Conservation (phyloP, 305 asterid species). For the Petunia hybrid region DNA sequence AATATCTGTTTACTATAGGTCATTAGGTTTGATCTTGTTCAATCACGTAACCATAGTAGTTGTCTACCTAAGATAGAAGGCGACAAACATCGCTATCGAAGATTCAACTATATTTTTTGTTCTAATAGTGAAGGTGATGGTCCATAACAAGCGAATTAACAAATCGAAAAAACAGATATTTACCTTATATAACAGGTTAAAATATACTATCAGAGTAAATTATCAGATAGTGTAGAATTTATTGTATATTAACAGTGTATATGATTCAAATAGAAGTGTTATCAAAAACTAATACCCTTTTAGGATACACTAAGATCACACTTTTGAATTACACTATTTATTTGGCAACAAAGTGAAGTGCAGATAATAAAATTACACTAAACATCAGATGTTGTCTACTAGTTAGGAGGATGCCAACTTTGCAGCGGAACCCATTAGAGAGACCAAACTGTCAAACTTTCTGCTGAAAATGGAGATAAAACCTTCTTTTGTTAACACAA, state of each 20-base stretch:
- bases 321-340: neutral
- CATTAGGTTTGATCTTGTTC: neutral
- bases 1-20: neutral
- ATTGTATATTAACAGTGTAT: too few species aligned
- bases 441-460: slow-evolving; percentile 32
- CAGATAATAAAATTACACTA: neutral
- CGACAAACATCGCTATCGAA: too few species aligned
- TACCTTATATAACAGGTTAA: too few species aligned
- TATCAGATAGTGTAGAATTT: too few species aligned
- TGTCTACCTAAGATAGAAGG: neutral
- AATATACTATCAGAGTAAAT: too few species aligned
- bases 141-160: too few species aligned
- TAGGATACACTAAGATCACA: neutral
- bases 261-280: too few species aligned
- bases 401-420: slow-evolving; percentile 18
- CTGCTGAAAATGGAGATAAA: slow-evolving; percentile 18
- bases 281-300: neutral
- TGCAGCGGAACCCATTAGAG: slow-evolving; percentile 31
- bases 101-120: too few species aligned
- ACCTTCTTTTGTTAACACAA: slow-evolving; percentile 17
- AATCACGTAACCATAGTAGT: neutral
- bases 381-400: neutral
- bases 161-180: too few species aligned
- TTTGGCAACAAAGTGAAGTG: neutral
- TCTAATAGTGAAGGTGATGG: too few species aligned